phyloP scores from a whole-genome alignment of 768 basidiomycete species.

The Mycena filopes region DNA sequence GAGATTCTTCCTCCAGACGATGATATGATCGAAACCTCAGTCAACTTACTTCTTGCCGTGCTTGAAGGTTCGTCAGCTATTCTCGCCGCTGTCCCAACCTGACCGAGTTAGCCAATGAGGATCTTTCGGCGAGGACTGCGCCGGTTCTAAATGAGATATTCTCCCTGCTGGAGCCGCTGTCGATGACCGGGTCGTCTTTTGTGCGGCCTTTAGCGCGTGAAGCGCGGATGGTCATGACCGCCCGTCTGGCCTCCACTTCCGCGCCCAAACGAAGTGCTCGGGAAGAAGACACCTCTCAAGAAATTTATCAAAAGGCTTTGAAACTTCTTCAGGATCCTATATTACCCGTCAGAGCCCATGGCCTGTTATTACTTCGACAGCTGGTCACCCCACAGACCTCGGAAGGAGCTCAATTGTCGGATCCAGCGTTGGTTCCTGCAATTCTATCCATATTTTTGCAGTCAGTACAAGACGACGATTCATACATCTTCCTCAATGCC shows the following conservation, averaged over 20 bases:
- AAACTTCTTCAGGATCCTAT: constrained; percentile 91
- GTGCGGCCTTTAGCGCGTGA: constrained; percentile 75
- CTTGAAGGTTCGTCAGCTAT: constrained; percentile 73
- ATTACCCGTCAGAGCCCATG: constrained; percentile 94
- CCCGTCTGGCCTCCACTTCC: constrained; percentile 75
- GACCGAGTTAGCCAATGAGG: constrained; percentile 58
- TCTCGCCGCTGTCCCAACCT: constrained; percentile 6
- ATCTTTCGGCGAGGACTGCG: constrained; percentile 66
- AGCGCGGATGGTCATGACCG: constrained; percentile 86
- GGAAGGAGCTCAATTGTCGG: constrained; percentile 41
- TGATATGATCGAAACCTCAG: constrained; percentile 79
- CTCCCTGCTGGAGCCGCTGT: constrained; percentile 66
- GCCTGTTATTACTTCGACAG: constrained; percentile 82
- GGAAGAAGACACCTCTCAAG: constrained; percentile 60
- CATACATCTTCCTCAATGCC: constrained; percentile 94
- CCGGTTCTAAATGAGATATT: constrained; percentile 81
- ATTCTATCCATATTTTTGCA: constrained; percentile 90
- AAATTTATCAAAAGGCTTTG: constrained; percentile 87
- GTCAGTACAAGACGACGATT: constrained; percentile 89
- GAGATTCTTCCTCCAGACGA: constrained; percentile 57
- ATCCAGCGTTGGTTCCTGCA: constrained; percentile 78
- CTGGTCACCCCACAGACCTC: constrained; percentile 62
- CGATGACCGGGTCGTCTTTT: constrained; percentile 56
- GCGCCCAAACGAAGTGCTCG: constrained; percentile 38
- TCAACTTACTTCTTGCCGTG: constrained; percentile 84